These are phyloP conservation scores for Heterobasidion occidentale DNA, from an alignment of 1,284 basidiomycete species.

Conservation along the genomic window DNA sequence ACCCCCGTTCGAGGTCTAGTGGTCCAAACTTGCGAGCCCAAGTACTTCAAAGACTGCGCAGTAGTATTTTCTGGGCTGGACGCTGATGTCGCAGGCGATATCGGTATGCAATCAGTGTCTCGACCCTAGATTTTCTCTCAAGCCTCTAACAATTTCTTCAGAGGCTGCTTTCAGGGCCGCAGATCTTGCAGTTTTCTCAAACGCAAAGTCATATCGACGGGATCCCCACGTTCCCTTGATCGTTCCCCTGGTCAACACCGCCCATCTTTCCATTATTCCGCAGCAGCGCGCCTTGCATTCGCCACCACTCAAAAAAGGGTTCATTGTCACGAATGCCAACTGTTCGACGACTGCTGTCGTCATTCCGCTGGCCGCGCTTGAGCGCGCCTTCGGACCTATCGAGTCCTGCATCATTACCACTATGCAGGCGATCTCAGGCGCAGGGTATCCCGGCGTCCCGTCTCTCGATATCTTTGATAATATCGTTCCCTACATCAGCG, in stretches of 20 bases:
- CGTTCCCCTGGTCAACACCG: constrained; percentile 93
- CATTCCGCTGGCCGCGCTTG: constrained; percentile 88
- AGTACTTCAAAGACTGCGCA: constrained; percentile 76
- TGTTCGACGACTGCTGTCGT: constrained; percentile 96
- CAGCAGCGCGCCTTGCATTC: constrained; percentile 72
- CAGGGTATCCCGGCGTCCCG: constrained; percentile 92
- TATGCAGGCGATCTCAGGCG: constrained; percentile 97
- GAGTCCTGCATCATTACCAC: constrained; percentile 90
- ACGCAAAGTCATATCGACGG: constrained; percentile 94
- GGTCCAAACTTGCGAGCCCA: constrained; percentile 76
- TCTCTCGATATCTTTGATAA: constrained; percentile 95
- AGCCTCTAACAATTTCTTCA: constrained; percentile 22
- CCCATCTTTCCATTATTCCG: constrained; percentile 79
- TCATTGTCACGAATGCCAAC: constrained; percentile 98
- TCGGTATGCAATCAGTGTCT: constrained; percentile 52
- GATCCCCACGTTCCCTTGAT: constrained; percentile 95
- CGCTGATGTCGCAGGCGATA: constrained; percentile 89
- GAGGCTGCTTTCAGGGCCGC: constrained; percentile 85
- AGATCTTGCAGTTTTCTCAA: constrained; percentile 92
- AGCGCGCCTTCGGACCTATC: constrained; percentile 88
- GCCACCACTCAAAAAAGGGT: constrained; percentile 77
- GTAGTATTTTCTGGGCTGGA: constrained; percentile 95
- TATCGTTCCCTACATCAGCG: constrained; percentile 89
- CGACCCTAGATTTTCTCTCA: constrained; percentile 4
- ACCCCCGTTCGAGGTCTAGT: constrained; percentile 56